phyloP scores from a whole-genome alignment of 495 filamentous ascomycete species.

The Penicillium turbatum region DNA sequence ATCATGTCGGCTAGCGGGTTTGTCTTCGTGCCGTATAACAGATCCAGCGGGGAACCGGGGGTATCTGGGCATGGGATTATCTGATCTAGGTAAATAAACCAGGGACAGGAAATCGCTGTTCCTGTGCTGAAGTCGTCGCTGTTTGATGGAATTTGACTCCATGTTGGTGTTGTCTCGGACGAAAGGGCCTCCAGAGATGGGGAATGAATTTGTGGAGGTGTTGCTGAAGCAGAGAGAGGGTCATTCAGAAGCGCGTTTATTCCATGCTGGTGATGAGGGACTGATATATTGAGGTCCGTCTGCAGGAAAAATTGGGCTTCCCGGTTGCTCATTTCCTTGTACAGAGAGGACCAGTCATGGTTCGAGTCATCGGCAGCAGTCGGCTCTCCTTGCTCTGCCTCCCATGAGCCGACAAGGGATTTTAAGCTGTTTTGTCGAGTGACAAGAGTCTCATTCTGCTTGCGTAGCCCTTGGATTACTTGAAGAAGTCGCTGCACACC shows the following conservation, averaged over 20 bases:
- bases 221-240: not conserved
- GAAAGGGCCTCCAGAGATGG: not conserved
- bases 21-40: conserved; percentile 27
- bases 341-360: not conserved
- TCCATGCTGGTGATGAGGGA: not conserved
- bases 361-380: not conserved
- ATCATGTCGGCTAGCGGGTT: conserved; percentile 28
- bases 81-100: conserved; percentile 15
- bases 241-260: not conserved
- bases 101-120: conserved; percentile 9
- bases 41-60: conserved; percentile 23
- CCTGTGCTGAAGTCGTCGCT: conserved; percentile 13
- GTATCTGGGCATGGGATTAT: conserved; percentile 20
- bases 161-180: not conserved
- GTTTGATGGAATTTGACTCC: conserved; percentile 23
- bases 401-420: conserved; percentile 21
- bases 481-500: conserved; percentile 15
- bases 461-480: conserved; percentile 21
- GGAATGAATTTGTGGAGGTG: not conserved
- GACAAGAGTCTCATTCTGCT: conserved; percentile 22
- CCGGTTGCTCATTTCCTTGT: not conserved
- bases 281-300: not conserved
- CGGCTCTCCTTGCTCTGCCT: not conserved
- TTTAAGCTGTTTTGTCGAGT: conserved; percentile 16
- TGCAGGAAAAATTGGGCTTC: not conserved